Conservation (phyloP, 768 basidiomycete species). For the Tulasnella sp. region DNA sequence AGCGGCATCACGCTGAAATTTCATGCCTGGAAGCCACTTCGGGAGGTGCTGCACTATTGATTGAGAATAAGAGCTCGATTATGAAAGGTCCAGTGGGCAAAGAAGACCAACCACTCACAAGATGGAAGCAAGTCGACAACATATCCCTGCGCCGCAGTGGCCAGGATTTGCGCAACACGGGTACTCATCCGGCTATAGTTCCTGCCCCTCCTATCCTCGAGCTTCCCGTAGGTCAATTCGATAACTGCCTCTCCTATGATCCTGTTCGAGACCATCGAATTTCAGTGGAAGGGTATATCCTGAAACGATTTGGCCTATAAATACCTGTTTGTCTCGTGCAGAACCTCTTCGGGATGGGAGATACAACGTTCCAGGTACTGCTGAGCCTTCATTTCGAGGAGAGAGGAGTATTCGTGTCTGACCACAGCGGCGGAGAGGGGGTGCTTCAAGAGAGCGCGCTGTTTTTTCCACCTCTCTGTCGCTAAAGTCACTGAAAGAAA, state of each 20-base stretch:
- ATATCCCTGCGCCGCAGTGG: neutral
- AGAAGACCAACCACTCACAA: neutral
- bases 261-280: neutral
- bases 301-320: no score
- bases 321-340: neutral
- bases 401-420: neutral
- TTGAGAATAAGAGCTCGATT: neutral
- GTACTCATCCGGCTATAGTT: neutral
- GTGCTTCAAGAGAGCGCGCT: neutral
- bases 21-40: conserved; percentile 30
- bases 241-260: neutral
- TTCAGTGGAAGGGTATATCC: no score
- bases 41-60: conserved; percentile 28
- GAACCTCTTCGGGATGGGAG: neutral
- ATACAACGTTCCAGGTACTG: neutral
- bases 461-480: neutral
- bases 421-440: neutral
- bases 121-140: neutral
- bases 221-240: neutral
- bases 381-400: neutral
- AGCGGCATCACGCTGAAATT: conserved; percentile 21
- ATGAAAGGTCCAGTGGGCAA: no score
- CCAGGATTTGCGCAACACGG: neutral
- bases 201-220: neutral
- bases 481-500: neutral